Conservation (phyloP, 176 grass and related monocot genomes). For the Zizania latifolia region DNA sequence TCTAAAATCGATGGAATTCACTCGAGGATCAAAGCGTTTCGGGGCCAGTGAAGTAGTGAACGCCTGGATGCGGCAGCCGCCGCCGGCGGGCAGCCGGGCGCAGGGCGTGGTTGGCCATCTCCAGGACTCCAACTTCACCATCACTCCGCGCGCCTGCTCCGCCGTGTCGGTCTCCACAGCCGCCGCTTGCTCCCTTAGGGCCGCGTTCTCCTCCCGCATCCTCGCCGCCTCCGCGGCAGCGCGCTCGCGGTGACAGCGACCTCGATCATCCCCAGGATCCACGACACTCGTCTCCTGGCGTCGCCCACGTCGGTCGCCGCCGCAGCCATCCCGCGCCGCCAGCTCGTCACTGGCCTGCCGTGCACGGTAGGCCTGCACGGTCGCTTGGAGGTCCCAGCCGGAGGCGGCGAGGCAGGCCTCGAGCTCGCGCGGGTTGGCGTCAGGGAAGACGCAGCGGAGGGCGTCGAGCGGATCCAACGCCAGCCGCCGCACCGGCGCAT, state of each 20-base stretch:
- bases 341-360: neutral
- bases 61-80: conserved; percentile 10
- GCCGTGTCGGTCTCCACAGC: conserved; percentile 14
- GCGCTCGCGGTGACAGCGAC: neutral
- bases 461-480: neutral
- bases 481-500: neutral
- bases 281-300: neutral
- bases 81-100: neutral
- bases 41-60: neutral
- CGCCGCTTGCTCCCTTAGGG: neutral
- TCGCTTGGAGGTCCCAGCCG: neutral
- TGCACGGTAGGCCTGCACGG: conserved; percentile 6
- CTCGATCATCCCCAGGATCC: neutral
- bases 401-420: conserved; percentile 4
- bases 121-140: neutral
- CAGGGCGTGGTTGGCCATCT: neutral
- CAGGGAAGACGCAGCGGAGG: neutral
- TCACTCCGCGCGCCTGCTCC: neutral
- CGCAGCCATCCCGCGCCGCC: neutral
- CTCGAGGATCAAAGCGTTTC: too few relatives aligned
- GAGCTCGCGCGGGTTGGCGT: neutral
- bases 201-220: neutral
- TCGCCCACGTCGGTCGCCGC: neutral
- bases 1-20: neutral
- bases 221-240: neutral